Conservation (phyloP, 768 basidiomycete species). For the Pleurotus djamor region DNA sequence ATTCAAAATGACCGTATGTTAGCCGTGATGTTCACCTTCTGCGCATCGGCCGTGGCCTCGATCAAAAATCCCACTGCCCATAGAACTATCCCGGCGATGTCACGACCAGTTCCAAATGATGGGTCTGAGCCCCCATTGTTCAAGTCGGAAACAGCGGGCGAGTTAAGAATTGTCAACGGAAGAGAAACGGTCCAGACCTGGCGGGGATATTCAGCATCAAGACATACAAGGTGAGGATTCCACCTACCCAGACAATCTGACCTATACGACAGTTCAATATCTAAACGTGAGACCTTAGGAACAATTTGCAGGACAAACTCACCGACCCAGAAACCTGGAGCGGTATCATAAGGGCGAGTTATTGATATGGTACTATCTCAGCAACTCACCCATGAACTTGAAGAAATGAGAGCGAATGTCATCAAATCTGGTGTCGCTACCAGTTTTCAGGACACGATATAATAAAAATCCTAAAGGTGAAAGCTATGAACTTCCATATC, state of each 20-base stretch:
- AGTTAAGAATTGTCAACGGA: slow-evolving; percentile 64
- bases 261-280: slow-evolving; percentile 21
- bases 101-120: slow-evolving; percentile 56
- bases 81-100: slow-evolving; percentile 62
- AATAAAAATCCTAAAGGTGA: slow-evolving; percentile 50
- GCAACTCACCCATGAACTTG: slow-evolving; percentile 51
- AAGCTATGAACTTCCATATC: too few species aligned
- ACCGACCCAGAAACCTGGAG: slow-evolving; percentile 61
- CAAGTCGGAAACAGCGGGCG: slow-evolving; percentile 57
- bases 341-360: neutral
- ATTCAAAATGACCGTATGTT: neutral
- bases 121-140: slow-evolving; percentile 44
- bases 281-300: neutral
- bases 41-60: slow-evolving; percentile 54
- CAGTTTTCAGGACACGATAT: slow-evolving; percentile 67
- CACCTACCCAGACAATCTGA: slow-evolving; percentile 59
- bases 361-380: neutral
- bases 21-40: slow-evolving; percentile 39
- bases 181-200: slow-evolving; percentile 64
- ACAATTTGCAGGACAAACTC: neutral
- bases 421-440: slow-evolving; percentile 67
- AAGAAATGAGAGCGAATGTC: slow-evolving; percentile 64
- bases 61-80: slow-evolving; percentile 58
- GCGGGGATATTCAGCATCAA: neutral
- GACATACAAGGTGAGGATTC: neutral